Percentiles rank a stretch among this genome's conserved stretches.
Evolutionary conservation across 1,284 basidiomycete species (phyloP).

Genomic region (Puccinia triticina): DNA sequence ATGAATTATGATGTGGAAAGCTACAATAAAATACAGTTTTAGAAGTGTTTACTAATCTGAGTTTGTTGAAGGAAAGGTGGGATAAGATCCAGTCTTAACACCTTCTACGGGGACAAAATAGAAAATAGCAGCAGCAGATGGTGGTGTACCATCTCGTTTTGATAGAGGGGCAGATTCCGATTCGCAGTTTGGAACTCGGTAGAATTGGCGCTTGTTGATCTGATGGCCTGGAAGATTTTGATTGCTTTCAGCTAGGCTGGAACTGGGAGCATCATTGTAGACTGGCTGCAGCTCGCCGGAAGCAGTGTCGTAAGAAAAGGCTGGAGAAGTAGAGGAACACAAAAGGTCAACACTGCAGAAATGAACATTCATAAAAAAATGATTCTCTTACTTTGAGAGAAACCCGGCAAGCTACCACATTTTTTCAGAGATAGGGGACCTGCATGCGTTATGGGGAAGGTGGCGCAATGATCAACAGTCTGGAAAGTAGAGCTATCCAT

Average conservation of each 20-base stretch:
- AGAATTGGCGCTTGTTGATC: neutral
- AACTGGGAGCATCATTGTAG: neutral
- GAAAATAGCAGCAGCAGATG: slow-evolving; percentile 7
- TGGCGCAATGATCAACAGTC: slow-evolving; percentile 56
- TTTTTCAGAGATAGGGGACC: slow-evolving; percentile 54
- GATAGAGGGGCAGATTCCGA: neutral
- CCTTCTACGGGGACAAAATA: slow-evolving; percentile 24
- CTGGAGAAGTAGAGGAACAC: neutral
- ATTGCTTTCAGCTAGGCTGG: neutral
- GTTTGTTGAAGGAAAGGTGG: neutral
- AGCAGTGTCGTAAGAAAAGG: slow-evolving; percentile 37
- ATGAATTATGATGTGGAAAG: slow-evolving; percentile 11
- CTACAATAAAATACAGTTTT: neutral
- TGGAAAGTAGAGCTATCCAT: slow-evolving; percentile 53
- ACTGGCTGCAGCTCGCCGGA: slow-evolving; percentile 40
- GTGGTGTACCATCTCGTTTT: slow-evolving; percentile 3
- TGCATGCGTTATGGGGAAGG: slow-evolving; percentile 55
- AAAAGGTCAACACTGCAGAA: neutral
- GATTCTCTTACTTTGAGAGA: slow-evolving; percentile 54
- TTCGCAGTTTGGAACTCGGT: neutral
- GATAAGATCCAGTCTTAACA: slow-evolving; percentile 4
- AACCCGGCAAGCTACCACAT: slow-evolving; percentile 54
- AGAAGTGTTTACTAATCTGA: neutral
- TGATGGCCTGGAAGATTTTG: neutral
- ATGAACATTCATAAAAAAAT: neutral